Evolutionary conservation across 495 filamentous ascomycete species (phyloP).

Genomic region (Penicillium mononematosum): DNA sequence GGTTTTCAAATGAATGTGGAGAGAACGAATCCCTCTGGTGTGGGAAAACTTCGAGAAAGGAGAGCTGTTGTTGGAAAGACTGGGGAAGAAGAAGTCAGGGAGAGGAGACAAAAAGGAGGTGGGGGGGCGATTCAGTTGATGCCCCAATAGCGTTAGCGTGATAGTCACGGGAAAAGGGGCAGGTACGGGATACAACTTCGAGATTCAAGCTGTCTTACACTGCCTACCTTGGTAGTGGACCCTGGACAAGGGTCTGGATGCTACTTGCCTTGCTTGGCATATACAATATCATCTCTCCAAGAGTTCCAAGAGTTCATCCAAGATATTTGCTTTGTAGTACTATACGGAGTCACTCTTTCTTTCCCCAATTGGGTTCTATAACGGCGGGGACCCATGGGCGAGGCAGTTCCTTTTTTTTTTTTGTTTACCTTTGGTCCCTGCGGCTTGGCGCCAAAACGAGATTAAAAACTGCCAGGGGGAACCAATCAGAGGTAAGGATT

Average conservation of each 20-base stretch:
- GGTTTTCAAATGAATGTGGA: conserved; percentile 45
- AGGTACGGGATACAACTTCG: neutral
- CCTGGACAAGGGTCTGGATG: conserved; percentile 3
- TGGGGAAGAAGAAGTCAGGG: conserved; percentile 24
- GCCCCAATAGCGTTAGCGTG: conserved; percentile 20
- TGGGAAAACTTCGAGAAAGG: conserved; percentile 33
- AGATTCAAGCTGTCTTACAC: conserved; percentile 5
- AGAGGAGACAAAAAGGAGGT: conserved; percentile 25
- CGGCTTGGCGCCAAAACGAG: conserved; percentile 17
- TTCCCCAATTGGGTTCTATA: neutral
- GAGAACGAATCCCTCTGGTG: conserved; percentile 49
- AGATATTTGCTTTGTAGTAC: too few relatives aligned
- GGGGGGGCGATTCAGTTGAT: conserved; percentile 9
- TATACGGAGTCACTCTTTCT: neutral
- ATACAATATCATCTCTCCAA: neutral
- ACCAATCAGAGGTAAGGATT: conserved; percentile 8
- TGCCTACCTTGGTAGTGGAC: conserved; percentile 9
- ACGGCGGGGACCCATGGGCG: neutral
- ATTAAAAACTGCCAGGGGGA: conserved; percentile 17
- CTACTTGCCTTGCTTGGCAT: conserved; percentile 1
- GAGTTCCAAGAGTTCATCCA: neutral
- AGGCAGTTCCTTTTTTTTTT: neutral
- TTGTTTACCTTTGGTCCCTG: conserved; percentile 10
- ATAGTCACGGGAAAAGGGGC: conserved; percentile 16
- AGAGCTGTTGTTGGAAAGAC: conserved; percentile 19